Evolutionary conservation across 106 monocot genomes (phyloP).

Genomic region (Dendrobium huoshanense): DNA sequence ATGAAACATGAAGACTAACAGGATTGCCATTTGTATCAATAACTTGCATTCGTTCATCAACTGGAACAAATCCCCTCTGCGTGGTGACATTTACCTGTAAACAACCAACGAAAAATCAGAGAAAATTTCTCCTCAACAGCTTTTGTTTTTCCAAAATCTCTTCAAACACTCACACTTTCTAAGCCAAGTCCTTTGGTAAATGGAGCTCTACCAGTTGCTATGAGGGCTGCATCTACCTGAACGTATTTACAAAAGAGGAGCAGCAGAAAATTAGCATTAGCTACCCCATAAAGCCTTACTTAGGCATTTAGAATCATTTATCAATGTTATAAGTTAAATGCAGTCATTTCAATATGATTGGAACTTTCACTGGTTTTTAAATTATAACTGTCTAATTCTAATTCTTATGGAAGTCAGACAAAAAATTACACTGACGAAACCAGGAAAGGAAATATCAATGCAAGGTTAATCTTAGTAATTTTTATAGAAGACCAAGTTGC

Average conservation of each 20-base stretch:
- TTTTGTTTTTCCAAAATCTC: not conserved
- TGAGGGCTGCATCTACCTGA: conserved; percentile 98
- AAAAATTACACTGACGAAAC: not conserved
- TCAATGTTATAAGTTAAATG: not conserved
- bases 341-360: not conserved
- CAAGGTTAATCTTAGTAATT: not conserved
- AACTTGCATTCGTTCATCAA: conserved; percentile 93
- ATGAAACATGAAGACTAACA: conserved; percentile 33
- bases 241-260: conserved; percentile 1
- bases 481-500: not conserved
- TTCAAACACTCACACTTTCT: conserved; percentile 59
- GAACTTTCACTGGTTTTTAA: not conserved
- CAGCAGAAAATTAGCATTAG: not conserved
- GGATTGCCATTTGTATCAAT: conserved; percentile 60
- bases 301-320: not conserved
- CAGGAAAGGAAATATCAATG: not conserved
- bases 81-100: conserved; percentile 85
- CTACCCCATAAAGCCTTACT: not conserved
- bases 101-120: not conserved
- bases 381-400: not conserved
- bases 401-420: not conserved
- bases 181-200: conserved; percentile 96
- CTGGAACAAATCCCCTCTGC: conserved; percentile 95
- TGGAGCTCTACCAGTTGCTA: conserved; percentile 96
- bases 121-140: not conserved